These are phyloP conservation scores for Annulohypoxylon nitens DNA, from an alignment of 495 filamentous ascomycete genomes.

Conservation along the genomic window DNA sequence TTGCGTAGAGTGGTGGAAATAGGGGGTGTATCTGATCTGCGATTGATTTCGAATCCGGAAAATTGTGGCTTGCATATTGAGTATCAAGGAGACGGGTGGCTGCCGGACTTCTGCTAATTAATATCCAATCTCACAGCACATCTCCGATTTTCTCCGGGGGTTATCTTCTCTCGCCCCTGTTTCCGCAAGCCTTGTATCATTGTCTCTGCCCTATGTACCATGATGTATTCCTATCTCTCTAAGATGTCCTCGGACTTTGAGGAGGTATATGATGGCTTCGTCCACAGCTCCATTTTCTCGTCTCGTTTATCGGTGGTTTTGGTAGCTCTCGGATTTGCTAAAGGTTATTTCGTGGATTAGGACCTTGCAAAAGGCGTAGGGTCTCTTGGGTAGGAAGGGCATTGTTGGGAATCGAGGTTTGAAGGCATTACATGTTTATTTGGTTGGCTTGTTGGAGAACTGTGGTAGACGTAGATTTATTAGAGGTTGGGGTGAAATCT, in stretches of 20 bases:
- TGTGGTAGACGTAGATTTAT: not conserved
- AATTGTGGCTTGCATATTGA: too few species aligned
- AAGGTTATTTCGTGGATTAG: not conserved
- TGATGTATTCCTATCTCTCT: not conserved
- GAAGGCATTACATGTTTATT: not conserved
- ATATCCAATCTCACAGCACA: too few species aligned
- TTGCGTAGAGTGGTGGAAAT: too few species aligned
- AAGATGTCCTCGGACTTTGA: not conserved
- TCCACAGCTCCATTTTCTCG: not conserved
- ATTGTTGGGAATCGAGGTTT: not conserved
- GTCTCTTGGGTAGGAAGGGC: not conserved
- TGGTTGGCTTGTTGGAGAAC: not conserved
- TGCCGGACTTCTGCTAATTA: too few species aligned
- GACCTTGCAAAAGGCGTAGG: not conserved
- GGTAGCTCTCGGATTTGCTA: not conserved
- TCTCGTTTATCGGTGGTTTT: not conserved
- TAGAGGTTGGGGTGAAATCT: not conserved
- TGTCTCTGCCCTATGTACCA: not conserved
- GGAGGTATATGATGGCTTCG: too few species aligned
- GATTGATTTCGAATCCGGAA: too few species aligned
- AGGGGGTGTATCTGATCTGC: too few species aligned
- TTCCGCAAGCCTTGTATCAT: too few species aligned
- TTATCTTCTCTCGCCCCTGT: not conserved
- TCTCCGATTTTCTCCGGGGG: not conserved
- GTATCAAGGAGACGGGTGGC: too few species aligned